These are phyloP conservation scores for Ramaria sp. DNA, from an alignment of 768 basidiomycete genomes.

Conservation along the genomic window DNA sequence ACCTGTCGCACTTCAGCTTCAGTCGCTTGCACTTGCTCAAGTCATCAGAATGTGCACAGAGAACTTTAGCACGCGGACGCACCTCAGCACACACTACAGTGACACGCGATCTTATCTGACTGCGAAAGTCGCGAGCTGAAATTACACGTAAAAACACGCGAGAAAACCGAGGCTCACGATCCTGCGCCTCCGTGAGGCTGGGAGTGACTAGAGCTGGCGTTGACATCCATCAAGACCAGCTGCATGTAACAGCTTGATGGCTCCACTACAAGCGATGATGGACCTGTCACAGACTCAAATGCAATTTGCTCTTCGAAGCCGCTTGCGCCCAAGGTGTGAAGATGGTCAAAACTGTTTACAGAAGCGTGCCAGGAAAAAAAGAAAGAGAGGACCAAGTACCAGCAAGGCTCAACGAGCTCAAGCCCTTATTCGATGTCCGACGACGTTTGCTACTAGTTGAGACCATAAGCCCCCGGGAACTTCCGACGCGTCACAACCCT, in stretches of 20 bases:
- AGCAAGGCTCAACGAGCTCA: not conserved
- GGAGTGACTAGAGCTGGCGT: not conserved
- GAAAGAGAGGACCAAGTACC: not conserved
- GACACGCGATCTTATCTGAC: conserved; percentile 64
- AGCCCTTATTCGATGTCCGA: not conserved
- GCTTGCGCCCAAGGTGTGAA: not conserved
- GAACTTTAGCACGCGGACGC: conserved; percentile 12
- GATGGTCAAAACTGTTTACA: not conserved
- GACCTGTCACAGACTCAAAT: not conserved
- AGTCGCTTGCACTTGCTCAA: conserved; percentile 67
- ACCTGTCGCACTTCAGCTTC: conserved; percentile 75
- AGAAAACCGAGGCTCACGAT: not conserved
- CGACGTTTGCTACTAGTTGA: not conserved
- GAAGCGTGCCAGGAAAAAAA: not conserved
- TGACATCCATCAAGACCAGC: not conserved
- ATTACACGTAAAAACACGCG: not conserved
- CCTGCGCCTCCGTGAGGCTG: not conserved
- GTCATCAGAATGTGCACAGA: not conserved
- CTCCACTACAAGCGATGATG: not conserved
- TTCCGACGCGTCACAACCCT: not conserved
- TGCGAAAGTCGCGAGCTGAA: conserved; percentile 16
- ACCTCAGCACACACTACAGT: conserved; percentile 81
- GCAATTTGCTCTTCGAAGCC: not conserved
- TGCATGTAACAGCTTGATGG: not conserved
- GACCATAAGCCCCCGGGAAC: not conserved